Conservation (phyloP, 2,329 filamentous ascomycete genomes). For the Hawksworthiomyces lignivorus region DNA sequence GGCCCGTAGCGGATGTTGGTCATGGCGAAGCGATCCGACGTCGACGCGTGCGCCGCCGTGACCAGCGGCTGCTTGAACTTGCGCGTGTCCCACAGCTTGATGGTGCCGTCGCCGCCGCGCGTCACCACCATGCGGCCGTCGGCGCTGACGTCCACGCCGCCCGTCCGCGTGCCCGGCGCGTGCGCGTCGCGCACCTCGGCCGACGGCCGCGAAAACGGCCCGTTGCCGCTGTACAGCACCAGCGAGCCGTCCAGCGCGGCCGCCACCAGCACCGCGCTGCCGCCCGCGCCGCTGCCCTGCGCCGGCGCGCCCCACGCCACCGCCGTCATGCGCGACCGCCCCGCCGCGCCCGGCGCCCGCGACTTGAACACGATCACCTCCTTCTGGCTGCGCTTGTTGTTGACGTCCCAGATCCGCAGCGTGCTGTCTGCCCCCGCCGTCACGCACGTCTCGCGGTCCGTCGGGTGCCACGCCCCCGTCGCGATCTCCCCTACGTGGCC, state of each 20-base stretch:
- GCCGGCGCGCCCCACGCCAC: slow-evolving; percentile 75
- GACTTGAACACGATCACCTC: slow-evolving; percentile 96
- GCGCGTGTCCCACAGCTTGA: slow-evolving; percentile 94
- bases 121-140: slow-evolving; percentile 90
- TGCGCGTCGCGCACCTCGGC: slow-evolving; percentile 84
- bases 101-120: slow-evolving; percentile 79
- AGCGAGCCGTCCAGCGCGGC: slow-evolving; percentile 84
- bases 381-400: slow-evolving; percentile 81
- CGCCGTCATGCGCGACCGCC: slow-evolving; percentile 87
- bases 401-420: slow-evolving; percentile 92
- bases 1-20: slow-evolving; percentile 88
- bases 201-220: slow-evolving; percentile 72
- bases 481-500: slow-evolving; percentile 91
- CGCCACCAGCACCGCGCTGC: slow-evolving; percentile 70
- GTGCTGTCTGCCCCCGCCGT: slow-evolving; percentile 95
- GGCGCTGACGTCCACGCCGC: slow-evolving; percentile 80
- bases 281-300: slow-evolving; percentile 56
- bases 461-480: slow-evolving; percentile 84
- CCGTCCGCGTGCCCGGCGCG: slow-evolving; percentile 76
- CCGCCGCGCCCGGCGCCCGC: slow-evolving; percentile 76
- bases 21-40: slow-evolving; percentile 73
- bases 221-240: slow-evolving; percentile 86
- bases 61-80: slow-evolving; percentile 91
- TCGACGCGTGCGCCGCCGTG: slow-evolving; percentile 70
- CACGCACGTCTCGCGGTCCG: slow-evolving; percentile 73